A percentile compares a stretch with the other conserved stretches of the same genome.
Evolutionary conservation across 2,329 filamentous ascomycete species (phyloP).

Genomic region (Colletotrichum sp.): DNA sequence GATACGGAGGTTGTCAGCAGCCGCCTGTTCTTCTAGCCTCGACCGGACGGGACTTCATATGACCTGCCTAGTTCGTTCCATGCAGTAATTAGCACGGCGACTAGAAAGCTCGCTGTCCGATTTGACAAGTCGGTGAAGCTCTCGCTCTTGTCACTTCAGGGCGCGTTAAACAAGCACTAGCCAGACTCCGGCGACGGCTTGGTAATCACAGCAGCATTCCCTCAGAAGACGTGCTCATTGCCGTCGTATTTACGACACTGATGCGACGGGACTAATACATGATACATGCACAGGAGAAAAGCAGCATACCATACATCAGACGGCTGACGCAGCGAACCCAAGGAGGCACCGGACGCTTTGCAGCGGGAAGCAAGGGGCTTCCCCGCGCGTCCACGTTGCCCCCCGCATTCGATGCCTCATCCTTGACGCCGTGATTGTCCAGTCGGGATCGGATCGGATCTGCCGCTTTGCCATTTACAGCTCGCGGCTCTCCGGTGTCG

Average conservation of each 20-base stretch:
- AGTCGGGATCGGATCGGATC: neutral
- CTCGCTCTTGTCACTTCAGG: neutral
- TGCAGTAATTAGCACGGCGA: neutral
- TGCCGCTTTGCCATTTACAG: neutral
- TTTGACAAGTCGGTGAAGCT: neutral
- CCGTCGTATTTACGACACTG: neutral
- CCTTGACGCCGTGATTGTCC: neutral
- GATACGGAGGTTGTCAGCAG: neutral
- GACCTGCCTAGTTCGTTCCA: neutral
- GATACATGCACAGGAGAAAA: neutral
- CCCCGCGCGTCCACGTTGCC: neutral
- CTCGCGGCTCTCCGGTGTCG: neutral
- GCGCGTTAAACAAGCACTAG: neutral
- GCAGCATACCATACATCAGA: neutral
- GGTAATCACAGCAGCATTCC: neutral
- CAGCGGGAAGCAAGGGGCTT: neutral
- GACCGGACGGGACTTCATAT: neutral
- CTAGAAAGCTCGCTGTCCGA: neutral
- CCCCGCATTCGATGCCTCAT: neutral
- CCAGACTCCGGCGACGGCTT: neutral
- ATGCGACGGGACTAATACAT: neutral
- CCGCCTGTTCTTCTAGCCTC: neutral
- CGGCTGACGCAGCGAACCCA: neutral
- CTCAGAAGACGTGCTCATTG: neutral
- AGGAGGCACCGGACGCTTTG: neutral